Conservation (phyloP, 2,329 filamentous ascomycete species). For the Fusarium vanettenii region DNA sequence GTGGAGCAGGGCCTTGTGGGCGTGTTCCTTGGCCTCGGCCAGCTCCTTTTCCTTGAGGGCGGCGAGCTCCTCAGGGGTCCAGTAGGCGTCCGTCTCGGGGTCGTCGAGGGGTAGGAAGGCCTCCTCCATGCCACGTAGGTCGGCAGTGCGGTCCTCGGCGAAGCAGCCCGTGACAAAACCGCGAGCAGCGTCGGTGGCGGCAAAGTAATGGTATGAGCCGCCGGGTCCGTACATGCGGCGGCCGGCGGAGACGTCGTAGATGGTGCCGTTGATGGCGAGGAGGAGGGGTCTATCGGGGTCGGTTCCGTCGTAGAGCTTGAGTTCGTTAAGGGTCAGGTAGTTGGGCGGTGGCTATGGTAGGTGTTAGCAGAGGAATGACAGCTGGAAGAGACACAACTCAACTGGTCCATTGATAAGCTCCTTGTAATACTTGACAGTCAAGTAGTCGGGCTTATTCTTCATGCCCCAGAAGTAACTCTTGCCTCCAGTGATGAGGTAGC, state of each 20-base stretch:
- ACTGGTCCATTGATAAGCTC: constrained; percentile 43
- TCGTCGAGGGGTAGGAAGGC: constrained; percentile 81
- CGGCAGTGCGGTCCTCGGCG: constrained; percentile 82
- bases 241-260: constrained; percentile 83
- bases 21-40: constrained; percentile 71
- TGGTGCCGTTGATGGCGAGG: constrained; percentile 87
- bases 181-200: constrained; percentile 86
- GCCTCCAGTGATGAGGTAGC: constrained; percentile 80
- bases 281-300: constrained; percentile 84
- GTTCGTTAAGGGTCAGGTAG: constrained; percentile 79
- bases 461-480: constrained; percentile 77
- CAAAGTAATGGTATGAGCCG: constrained; percentile 87
- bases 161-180: constrained; percentile 96
- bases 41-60: constrained; percentile 71
- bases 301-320: constrained; percentile 80
- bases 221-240: constrained; percentile 82
- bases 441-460: constrained; percentile 71
- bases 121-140: constrained; percentile 87
- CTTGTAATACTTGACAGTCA: constrained; percentile 68
- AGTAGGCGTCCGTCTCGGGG: constrained; percentile 69
- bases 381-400: constrained; percentile 19
- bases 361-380: background rate
- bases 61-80: constrained; percentile 64
- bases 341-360: constrained; percentile 65
- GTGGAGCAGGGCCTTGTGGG: constrained; percentile 75